Evolutionary conservation across 202 grass and related monocot species (phyloP), one percentile per base, ranked within the genome.

Genomic region (Cymbopogon flexuosus): DNA sequence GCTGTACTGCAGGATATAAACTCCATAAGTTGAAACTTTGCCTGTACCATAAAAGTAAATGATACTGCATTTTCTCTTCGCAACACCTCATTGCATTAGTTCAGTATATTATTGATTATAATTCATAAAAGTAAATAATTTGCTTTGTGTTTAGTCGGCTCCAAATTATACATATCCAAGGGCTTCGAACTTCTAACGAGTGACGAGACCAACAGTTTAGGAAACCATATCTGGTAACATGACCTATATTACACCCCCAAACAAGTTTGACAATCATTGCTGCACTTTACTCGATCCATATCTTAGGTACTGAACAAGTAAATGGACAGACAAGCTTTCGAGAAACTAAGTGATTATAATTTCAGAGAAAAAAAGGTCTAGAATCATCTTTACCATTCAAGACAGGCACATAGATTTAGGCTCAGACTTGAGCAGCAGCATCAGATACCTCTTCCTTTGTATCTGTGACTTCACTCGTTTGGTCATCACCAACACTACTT

Each of bases 381-480:
- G 35, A 82, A 63, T 37, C 10, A 75, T 47, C 73, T 64, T 88
- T 68, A 91, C 83, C 75, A 62, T 49, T 80, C 37, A 88, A 67
- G 59, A 65, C 3, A 13, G 58, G 58, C 46, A 40, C 14, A 2
- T 11, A 83, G 45, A 39, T 80, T 57, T 33, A 71, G 14, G 56
- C 45, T 76, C 77, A 56, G 75, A 71, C 70, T 88, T 80, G 62
- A 31, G 63, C 82, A 12, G 10, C 47, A 71, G 35, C 70, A 80
- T 74, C 75, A 65, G 82, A 65, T 1, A 67, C 30, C 14, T 70
- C 75, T 85, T 85, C 79, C 57, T 90, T 81, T 68, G 46, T 86
- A 61, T 36, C 29, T 65, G 69, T 34, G 35, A 62, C 77, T 65
- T 86, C 52, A 70, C 56, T 49, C 33, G 71, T 76, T 84, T 88